These are phyloP conservation scores for Penicillium nucicola DNA, from an alignment of 495 filamentous ascomycete genomes.

Conservation along the genomic window DNA sequence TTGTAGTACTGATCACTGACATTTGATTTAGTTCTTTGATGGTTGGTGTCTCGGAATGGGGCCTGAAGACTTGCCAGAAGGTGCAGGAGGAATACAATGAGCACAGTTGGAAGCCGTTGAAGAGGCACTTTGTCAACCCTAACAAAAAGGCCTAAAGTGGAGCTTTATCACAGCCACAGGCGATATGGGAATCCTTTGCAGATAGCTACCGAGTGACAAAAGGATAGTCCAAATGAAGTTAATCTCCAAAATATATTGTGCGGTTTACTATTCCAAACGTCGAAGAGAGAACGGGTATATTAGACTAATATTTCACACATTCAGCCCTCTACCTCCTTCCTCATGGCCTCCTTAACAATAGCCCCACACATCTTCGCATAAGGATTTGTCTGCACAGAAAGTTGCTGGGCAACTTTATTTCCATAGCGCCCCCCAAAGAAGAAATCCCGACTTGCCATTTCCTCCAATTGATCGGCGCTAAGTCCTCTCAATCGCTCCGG, in stretches of 20 bases:
- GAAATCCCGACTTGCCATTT: slow-evolving; percentile 71
- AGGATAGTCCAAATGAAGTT: too few relatives aligned
- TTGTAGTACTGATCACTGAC: background rate
- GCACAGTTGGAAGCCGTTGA: slow-evolving; percentile 80
- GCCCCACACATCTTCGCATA: slow-evolving; percentile 85
- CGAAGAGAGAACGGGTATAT: too few relatives aligned
- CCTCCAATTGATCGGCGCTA: slow-evolving; percentile 59
- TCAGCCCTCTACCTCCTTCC: slow-evolving; percentile 57
- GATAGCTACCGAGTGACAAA: too few relatives aligned
- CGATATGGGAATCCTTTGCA: slow-evolving; percentile 5
- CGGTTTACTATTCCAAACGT: too few relatives aligned
- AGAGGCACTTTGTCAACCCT: slow-evolving; percentile 71
- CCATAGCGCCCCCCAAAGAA: slow-evolving; percentile 73
- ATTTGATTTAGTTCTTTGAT: slow-evolving; percentile 60
- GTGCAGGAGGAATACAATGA: slow-evolving; percentile 80
- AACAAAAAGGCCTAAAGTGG: slow-evolving; percentile 28
- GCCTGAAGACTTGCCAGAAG: slow-evolving; percentile 75
- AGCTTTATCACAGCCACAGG: background rate
- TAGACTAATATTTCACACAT: background rate
- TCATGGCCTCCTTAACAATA: slow-evolving; percentile 83
- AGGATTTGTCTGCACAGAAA: slow-evolving; percentile 81
- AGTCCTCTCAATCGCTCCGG: slow-evolving; percentile 36
- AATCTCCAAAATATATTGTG: slow-evolving; percentile 1
- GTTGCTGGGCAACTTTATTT: slow-evolving; percentile 68
- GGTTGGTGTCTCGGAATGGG: slow-evolving; percentile 93